Percentiles rank a stretch among this genome's conserved stretches.
Evolutionary conservation across 1,284 basidiomycete species (phyloP).

Genomic region (Cerrena zonata): DNA sequence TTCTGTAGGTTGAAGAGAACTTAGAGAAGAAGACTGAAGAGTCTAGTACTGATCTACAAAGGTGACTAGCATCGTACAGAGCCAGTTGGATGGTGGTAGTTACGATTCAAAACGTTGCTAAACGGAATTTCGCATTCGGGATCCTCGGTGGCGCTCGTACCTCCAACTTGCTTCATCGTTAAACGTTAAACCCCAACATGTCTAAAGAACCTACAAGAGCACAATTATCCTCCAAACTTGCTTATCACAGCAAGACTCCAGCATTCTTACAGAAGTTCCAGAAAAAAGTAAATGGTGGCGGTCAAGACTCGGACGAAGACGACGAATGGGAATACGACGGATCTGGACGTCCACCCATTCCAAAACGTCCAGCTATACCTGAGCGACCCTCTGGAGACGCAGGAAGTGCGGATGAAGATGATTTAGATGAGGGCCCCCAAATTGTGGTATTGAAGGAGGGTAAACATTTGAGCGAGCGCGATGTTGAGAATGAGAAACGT

Average conservation of each 20-base stretch:
- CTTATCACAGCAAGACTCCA: constrained; percentile 24
- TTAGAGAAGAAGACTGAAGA: no score
- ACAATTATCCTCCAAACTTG: constrained; percentile 26
- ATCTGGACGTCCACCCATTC: constrained; percentile 67
- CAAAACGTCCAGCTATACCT: constrained; percentile 66
- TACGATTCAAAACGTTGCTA: background rate
- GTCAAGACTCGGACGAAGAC: constrained; percentile 22
- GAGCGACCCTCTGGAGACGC: constrained; percentile 65
- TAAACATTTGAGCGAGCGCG: constrained; percentile 70
- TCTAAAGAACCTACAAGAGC: constrained; percentile 27
- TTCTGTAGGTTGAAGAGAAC: no score
- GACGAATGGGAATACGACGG: constrained; percentile 44
- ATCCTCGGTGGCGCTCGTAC: background rate
- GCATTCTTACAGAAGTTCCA: constrained; percentile 26
- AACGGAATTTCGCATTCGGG: background rate
- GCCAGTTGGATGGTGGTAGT: no score
- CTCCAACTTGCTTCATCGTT: background rate
- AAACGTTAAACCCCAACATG: constrained; percentile 6
- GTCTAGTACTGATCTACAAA: no score
- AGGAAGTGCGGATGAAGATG: constrained; percentile 71
- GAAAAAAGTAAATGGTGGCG: constrained; percentile 16
- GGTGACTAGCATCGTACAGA: no score
- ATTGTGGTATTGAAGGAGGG: constrained; percentile 81
- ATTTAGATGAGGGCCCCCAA: constrained; percentile 75
- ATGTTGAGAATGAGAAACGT: constrained; percentile 72